Percentiles rank a stretch among this genome's conserved stretches.
Evolutionary conservation across 495 filamentous ascomycete species (phyloP).

Genomic region (Penicillium dipodomyicola): DNA sequence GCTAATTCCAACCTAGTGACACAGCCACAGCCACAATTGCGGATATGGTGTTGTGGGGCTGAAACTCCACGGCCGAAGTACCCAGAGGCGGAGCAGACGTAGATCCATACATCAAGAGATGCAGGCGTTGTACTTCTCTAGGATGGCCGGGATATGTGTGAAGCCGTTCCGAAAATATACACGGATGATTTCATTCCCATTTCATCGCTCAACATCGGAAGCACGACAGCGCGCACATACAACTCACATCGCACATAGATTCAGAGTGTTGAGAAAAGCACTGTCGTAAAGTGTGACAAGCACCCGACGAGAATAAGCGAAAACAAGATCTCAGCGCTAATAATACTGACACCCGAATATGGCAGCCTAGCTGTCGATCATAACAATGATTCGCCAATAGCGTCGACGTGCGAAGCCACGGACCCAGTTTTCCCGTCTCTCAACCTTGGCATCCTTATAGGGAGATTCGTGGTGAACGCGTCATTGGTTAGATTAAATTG

Average conservation of each 20-base stretch:
- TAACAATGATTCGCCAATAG: slow-evolving; percentile 14
- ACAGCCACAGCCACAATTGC: not conserved
- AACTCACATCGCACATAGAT: not conserved
- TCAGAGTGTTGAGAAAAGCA: not conserved
- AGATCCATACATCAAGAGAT: not conserved
- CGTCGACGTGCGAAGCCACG: not conserved
- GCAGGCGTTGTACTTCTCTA: not conserved
- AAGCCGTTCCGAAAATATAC: not conserved
- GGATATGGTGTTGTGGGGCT: not conserved
- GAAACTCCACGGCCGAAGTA: not conserved
- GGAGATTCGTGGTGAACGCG: slow-evolving; percentile 20
- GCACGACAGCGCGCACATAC: not conserved
- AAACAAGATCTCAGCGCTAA: slow-evolving; percentile 1
- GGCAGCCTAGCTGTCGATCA: slow-evolving; percentile 12
- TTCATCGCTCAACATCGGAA: not conserved
- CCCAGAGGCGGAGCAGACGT: not conserved
- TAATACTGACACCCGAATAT: not conserved
- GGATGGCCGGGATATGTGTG: not conserved
- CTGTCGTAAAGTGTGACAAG: not conserved
- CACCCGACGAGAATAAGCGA: not conserved
- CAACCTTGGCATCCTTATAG: slow-evolving; percentile 17
- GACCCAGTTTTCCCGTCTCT: slow-evolving; percentile 10
- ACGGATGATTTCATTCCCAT: not conserved
- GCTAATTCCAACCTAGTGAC: not conserved
- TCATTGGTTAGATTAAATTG: slow-evolving; percentile 13